phyloP scores from a whole-genome alignment of 140 eudicot species.

The Flaveria floridana region DNA sequence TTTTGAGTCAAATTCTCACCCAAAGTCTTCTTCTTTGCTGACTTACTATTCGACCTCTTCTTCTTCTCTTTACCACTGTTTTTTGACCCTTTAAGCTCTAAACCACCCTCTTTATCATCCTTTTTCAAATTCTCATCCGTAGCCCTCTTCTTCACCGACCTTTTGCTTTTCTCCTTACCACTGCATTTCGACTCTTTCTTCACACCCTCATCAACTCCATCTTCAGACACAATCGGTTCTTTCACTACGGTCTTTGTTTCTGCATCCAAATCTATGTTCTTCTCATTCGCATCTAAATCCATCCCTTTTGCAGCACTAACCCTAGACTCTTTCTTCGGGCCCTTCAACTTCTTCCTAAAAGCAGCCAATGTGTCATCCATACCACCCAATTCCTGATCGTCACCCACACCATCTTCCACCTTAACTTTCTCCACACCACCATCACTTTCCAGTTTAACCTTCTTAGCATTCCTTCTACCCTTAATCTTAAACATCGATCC shows the following conservation, averaged over 20 bases:
- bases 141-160: slow-evolving; percentile 26
- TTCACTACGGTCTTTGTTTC: slow-evolving; percentile 19
- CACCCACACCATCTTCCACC: slow-evolving; percentile 39
- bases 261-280: slow-evolving; percentile 35
- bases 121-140: slow-evolving; percentile 28
- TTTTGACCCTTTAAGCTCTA: slow-evolving; percentile 27
- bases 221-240: slow-evolving; percentile 30
- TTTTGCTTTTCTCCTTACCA: slow-evolving; percentile 34
- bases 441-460: slow-evolving; percentile 51
- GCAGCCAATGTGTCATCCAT: slow-evolving; percentile 91
- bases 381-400: slow-evolving; percentile 60
- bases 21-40: slow-evolving; percentile 27
- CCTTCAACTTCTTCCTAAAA: slow-evolving; percentile 82
- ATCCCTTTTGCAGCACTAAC: slow-evolving; percentile 20
- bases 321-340: slow-evolving; percentile 63
- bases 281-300: slow-evolving; percentile 30
- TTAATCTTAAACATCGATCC: slow-evolving; percentile 72
- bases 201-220: slow-evolving; percentile 29
- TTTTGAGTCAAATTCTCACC: slow-evolving; percentile 27
- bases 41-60: slow-evolving; percentile 38
- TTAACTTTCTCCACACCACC: slow-evolving; percentile 45
- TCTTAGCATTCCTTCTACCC: slow-evolving; percentile 52
- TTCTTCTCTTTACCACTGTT: slow-evolving; percentile 29
- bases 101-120: slow-evolving; percentile 26
- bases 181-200: slow-evolving; percentile 27